phyloP scores from a whole-genome alignment of 306 rosid species.

The Vigna nakashimae region DNA sequence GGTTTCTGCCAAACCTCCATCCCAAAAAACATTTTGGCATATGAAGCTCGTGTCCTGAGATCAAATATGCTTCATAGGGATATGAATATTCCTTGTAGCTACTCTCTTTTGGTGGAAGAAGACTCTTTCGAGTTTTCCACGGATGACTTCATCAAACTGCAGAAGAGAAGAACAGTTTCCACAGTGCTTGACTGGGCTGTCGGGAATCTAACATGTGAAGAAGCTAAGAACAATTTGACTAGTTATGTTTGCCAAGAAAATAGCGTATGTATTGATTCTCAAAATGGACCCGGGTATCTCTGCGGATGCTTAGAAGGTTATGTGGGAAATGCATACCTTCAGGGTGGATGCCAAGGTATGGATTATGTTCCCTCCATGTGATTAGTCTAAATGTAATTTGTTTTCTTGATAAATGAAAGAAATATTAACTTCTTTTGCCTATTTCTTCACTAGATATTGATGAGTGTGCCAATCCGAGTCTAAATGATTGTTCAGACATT shows the following conservation, averaged over 20 bases:
- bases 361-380: not conserved
- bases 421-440: not conserved
- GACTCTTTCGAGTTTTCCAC: conserved; percentile 3
- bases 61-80: not conserved
- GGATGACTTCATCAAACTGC: not conserved
- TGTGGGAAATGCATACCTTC: conserved; percentile 54
- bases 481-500: conserved; percentile 28
- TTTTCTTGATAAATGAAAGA: not conserved
- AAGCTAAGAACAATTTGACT: conserved; percentile 15
- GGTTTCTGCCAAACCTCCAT: conserved; percentile 38
- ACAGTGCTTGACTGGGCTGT: conserved; percentile 38
- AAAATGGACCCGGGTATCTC: conserved; percentile 30
- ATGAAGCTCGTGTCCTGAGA: conserved; percentile 16
- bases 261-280: conserved; percentile 21
- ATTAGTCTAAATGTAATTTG: not conserved
- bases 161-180: conserved; percentile 7
- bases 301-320: conserved; percentile 31
- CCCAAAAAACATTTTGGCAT: conserved; percentile 25
- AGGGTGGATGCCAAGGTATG: conserved; percentile 50
- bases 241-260: conserved; percentile 15
- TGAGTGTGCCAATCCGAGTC: conserved; percentile 21
- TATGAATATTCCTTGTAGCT: conserved; percentile 32
- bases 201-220: conserved; percentile 25
- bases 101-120: conserved; percentile 39
- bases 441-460: conserved; percentile 24